Percentiles rank a stretch among this genome's conserved stretches.
phyloP scores from a whole-genome alignment of 495 filamentous ascomycete genomes.

The Amorphotheca resinae region DNA sequence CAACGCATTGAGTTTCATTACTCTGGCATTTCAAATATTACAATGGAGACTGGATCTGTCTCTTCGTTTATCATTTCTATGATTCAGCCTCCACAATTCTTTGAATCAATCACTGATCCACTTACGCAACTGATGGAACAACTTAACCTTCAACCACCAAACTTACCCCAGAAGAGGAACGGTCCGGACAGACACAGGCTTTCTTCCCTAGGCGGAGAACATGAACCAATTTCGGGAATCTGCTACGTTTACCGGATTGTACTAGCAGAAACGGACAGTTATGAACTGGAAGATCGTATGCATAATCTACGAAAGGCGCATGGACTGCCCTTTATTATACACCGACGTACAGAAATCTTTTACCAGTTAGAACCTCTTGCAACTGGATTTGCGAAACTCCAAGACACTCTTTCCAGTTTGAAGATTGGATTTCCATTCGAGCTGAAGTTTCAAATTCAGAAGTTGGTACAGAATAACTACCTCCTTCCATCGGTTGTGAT shows the following conservation, averaged over 20 bases:
- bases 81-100: constrained; percentile 17
- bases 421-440: constrained; percentile 5
- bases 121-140: constrained; percentile 12
- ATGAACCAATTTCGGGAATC: constrained; percentile 16
- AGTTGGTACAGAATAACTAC: constrained; percentile 38
- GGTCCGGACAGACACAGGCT: constrained; percentile 25
- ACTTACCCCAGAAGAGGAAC: constrained; percentile 9
- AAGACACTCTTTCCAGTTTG: neutral
- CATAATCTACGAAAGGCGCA: neutral
- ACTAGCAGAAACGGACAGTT: neutral
- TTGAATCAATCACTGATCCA: constrained; percentile 10
- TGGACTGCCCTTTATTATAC: constrained; percentile 4
- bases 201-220: constrained; percentile 14
- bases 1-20: constrained; percentile 29
- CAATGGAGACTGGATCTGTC: constrained; percentile 20
- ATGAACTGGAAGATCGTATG: neutral
- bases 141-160: constrained; percentile 9
- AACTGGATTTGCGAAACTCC: neutral
- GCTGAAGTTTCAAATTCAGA: constrained; percentile 36
- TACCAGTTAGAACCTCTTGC: neutral
- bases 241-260: constrained; percentile 22
- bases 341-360: constrained; percentile 1
- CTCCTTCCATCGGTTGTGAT: constrained; percentile 33
- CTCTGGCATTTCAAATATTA: constrained; percentile 24
- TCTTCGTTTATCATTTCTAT: constrained; percentile 28